Base-by-base conservation (phyloP, 495 filamentous ascomycete genomes). In the Penicillium cinerascens region DNA sequence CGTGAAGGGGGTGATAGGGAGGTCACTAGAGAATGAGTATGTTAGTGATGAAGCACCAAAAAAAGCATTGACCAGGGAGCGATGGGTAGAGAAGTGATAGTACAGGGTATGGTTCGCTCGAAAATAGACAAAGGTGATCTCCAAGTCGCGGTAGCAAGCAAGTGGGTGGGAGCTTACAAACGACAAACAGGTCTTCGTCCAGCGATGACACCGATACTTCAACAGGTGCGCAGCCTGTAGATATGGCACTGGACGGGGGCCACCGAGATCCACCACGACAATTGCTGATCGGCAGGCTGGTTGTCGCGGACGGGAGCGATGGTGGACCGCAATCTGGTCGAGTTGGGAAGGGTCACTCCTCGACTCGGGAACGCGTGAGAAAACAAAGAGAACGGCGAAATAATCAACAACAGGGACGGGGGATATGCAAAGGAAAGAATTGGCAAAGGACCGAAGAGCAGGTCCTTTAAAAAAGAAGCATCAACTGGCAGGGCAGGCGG, bases 281-380 rank as follows among this genome's bases (percentile, higher is more conserved):
- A 64, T 64, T 58, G 60, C 54, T 58, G 54, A 58, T 60, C 53
- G 35, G 55, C 49, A 35, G 25, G 40, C 42, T 49, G 40, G 42
- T 36, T 41, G 47, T 51, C 48, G 51, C 44, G 46, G 43, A 55
- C 58, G 49, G 49, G 51, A 45, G 33, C 42, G 54, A 49, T 63
- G 60, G 56, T 64, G 61, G 56, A 59, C 48, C 61, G 59, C 61
- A 59, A 56, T 51, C 33, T 51, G 52, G 52, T 23, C 49, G 43
- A 44, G 49, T 54, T 18, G 52, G 50, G 50, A 51, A 52, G 41
- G 54, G 48, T 47, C 40, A 26, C 55, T 49, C 56, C 58, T 42
- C 54, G 49, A 63, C 56, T 60, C 51, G 54, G 38, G 17, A 40
- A 60, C 63, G 63, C 63, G 63, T 63, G 49, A 39, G 52, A 50